These are phyloP conservation scores for Begonia peltatifolia DNA, from an alignment of 306 rosid genomes.

Conservation along the genomic window DNA sequence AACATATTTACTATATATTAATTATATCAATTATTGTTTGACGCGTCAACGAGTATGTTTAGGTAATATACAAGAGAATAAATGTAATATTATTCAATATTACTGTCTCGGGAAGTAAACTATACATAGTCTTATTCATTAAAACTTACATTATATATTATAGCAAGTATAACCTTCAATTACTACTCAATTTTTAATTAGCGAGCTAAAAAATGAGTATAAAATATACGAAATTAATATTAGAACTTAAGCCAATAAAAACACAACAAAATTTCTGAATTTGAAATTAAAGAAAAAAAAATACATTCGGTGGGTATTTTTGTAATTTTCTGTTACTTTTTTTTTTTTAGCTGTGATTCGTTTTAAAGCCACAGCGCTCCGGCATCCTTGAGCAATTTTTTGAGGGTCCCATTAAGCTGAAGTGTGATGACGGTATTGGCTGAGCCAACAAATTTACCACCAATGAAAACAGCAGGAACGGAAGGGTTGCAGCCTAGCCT, in stretches of 20 bases:
- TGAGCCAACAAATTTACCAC: conserved; percentile 71
- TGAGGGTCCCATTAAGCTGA: conserved; percentile 78
- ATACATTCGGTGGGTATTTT: not conserved
- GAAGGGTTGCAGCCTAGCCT: conserved; percentile 84
- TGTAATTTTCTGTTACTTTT: not conserved
- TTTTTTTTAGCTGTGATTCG: not conserved
- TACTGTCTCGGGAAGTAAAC: not conserved
- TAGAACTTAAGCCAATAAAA: too few species aligned
- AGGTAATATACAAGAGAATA: too few species aligned
- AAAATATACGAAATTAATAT: not conserved
- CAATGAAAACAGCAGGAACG: conserved; percentile 79
- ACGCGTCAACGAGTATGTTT: too few species aligned
- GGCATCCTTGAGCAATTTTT: conserved; percentile 76
- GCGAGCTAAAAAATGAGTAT: not conserved
- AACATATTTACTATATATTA: too few species aligned
- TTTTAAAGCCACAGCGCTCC: conserved; percentile 82
- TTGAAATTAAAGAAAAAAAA: not conserved
- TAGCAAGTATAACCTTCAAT: too few species aligned
- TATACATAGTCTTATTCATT: not conserved
- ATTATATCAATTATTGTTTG: too few species aligned
- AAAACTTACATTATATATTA: too few species aligned
- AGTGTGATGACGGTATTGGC: conserved; percentile 80
- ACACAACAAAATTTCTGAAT: too few species aligned
- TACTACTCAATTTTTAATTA: too few species aligned
- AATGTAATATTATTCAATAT: too few species aligned